Evolutionary conservation across 179 eudicot genomes (phyloP).

Genomic region (Heliamphora pulchella): DNA sequence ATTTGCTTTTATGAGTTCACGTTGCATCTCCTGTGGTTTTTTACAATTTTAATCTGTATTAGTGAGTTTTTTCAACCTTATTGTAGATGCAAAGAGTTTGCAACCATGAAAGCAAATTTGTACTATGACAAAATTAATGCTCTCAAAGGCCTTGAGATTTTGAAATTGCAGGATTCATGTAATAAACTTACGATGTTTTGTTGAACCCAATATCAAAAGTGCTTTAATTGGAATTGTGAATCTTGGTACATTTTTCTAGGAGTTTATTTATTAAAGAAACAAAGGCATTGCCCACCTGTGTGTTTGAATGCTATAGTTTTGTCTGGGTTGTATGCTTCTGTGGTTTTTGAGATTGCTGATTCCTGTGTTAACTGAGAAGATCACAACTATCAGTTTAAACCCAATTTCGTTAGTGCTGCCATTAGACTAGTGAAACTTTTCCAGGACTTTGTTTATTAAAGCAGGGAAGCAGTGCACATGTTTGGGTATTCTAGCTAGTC

Average conservation of each 20-base stretch:
- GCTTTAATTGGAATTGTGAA: neutral
- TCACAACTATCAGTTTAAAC: neutral
- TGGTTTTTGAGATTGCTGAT: neutral
- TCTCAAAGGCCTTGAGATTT: slow-evolving; percentile 4
- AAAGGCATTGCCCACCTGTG: neutral
- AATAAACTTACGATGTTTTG: neutral
- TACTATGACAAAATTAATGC: neutral
- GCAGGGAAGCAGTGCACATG: no score
- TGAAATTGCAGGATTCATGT: neutral
- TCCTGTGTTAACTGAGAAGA: neutral
- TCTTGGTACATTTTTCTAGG: neutral
- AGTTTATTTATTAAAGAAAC: neutral
- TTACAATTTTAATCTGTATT: neutral
- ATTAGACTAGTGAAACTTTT: neutral
- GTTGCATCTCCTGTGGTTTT: no score
- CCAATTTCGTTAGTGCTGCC: neutral
- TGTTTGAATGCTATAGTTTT: neutral
- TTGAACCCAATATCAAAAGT: neutral
- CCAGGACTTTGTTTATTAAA: no score
- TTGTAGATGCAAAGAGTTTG: no score
- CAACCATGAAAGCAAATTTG: neutral
- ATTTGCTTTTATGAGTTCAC: no score
- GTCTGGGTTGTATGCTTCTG: neutral
- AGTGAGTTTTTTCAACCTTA: neutral
- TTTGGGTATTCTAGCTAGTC: no score